Percentiles rank a stretch among this genome's conserved stretches.
Evolutionary conservation across 1,284 basidiomycete species (phyloP).

Genomic region (Lignosus rhinocerotis): DNA sequence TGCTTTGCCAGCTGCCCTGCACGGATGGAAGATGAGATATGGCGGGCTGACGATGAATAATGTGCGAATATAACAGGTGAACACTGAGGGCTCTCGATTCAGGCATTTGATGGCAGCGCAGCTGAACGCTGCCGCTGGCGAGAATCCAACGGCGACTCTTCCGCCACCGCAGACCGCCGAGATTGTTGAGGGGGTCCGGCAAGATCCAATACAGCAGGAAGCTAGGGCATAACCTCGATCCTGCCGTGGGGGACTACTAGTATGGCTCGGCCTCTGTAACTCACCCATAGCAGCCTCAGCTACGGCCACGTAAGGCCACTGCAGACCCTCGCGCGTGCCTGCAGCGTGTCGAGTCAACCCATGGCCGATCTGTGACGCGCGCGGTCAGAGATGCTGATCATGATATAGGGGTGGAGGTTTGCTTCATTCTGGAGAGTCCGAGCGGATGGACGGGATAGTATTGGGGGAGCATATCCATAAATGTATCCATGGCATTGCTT

Average conservation of each 20-base stretch:
- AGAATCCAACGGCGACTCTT: slow-evolving; percentile 3
- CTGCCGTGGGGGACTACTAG: background rate
- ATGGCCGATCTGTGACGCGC: too few relatives aligned
- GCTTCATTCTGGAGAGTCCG: background rate
- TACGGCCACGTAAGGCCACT: background rate
- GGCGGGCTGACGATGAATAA: background rate
- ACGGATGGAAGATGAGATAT: background rate
- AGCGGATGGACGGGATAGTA: background rate
- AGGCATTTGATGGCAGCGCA: slow-evolving; percentile 86
- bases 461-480: background rate
- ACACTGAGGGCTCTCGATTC: slow-evolving; percentile 73
- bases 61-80: slow-evolving; percentile 43
- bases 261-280: background rate
- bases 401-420: too few relatives aligned
- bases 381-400: too few relatives aligned
- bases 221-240: background rate
- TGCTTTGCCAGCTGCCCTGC: background rate
- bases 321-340: too few relatives aligned
- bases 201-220: background rate
- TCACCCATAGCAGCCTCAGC: background rate
- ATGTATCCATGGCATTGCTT: slow-evolving; percentile 8
- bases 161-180: background rate
- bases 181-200: background rate
- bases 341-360: too few relatives aligned
- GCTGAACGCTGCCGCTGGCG: slow-evolving; percentile 53